Evolutionary conservation across 352 stramenopile species (phyloP).

Genomic region (Ochromonadaceae sp.): DNA sequence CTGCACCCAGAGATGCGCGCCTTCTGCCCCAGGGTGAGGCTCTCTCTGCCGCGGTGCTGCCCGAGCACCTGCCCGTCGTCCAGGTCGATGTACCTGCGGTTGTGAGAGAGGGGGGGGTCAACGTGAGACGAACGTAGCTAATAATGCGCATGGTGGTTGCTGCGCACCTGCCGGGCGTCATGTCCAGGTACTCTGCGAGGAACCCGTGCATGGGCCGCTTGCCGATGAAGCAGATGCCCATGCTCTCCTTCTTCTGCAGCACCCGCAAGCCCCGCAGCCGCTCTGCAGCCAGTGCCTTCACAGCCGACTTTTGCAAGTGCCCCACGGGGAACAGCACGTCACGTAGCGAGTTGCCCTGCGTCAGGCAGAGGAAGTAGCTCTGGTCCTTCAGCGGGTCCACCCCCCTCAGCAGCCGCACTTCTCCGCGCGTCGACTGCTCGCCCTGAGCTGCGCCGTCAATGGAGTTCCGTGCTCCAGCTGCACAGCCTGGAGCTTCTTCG

Average conservation of each 20-base stretch:
- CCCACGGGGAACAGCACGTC: slow-evolving; percentile 87
- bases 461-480: background rate
- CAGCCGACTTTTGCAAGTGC: slow-evolving; percentile 65
- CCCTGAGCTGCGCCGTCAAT: background rate
- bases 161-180: slow-evolving; percentile 54
- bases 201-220: slow-evolving; percentile 79
- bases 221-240: slow-evolving; percentile 97
- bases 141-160: slow-evolving; percentile 28
- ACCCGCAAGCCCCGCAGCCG: slow-evolving; percentile 51
- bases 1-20: slow-evolving; percentile 55
- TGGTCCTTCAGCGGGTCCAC: slow-evolving; percentile 21
- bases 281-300: slow-evolving; percentile 64
- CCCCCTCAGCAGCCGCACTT: background rate
- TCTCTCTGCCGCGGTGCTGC: slow-evolving; percentile 49
- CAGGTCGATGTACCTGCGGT: slow-evolving; percentile 30
- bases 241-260: slow-evolving; percentile 78
- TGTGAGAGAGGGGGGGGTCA: too few species aligned
- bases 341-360: slow-evolving; percentile 28
- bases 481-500: too few species aligned
- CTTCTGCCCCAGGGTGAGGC: slow-evolving; percentile 82
- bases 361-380: slow-evolving; percentile 74
- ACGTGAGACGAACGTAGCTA: background rate
- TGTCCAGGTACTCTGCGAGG: slow-evolving; percentile 71
- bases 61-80: slow-evolving; percentile 45
- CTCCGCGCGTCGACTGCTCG: background rate